phyloP scores from a whole-genome alignment of 1,284 basidiomycete genomes.

The Cryptococcus sp. region DNA sequence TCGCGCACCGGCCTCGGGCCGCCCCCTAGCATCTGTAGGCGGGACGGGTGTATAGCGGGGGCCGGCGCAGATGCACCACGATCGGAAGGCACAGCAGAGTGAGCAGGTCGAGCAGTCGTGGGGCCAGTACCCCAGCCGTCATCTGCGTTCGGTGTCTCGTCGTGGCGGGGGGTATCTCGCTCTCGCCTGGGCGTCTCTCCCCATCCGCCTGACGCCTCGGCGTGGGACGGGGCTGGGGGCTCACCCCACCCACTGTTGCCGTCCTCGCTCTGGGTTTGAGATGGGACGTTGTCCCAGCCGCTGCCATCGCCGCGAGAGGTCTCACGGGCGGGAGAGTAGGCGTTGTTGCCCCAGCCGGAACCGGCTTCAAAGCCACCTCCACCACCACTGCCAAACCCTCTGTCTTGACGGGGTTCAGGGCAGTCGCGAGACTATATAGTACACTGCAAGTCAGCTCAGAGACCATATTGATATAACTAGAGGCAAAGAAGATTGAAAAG shows the following conservation, averaged over 20 bases:
- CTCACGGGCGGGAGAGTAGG: background rate
- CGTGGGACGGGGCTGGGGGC: background rate
- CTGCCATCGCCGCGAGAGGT: background rate
- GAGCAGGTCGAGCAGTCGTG: background rate
- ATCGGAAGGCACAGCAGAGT: too few relatives aligned
- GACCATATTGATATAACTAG: background rate
- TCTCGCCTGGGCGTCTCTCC: too few relatives aligned
- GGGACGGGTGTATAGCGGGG: background rate
- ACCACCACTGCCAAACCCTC: background rate
- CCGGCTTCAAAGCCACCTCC: background rate
- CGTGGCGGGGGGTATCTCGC: too few relatives aligned
- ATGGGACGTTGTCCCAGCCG: background rate
- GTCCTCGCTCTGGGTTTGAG: background rate
- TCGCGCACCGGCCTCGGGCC: background rate
- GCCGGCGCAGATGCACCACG: background rate
- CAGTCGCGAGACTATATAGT: background rate
- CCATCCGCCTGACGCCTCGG: background rate
- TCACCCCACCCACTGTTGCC: background rate
- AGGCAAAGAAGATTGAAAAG: too few relatives aligned
- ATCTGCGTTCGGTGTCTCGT: background rate
- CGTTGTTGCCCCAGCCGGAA: background rate
- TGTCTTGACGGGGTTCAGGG: background rate
- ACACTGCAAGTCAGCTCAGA: too few relatives aligned
- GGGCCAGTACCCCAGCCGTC: background rate
- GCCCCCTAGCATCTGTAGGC: background rate